Percentiles rank a stretch among this genome's conserved stretches.
These are phyloP conservation scores for Daldinia concentrica DNA, from an alignment of 495 filamentous ascomycete species.

Conservation along the genomic window DNA sequence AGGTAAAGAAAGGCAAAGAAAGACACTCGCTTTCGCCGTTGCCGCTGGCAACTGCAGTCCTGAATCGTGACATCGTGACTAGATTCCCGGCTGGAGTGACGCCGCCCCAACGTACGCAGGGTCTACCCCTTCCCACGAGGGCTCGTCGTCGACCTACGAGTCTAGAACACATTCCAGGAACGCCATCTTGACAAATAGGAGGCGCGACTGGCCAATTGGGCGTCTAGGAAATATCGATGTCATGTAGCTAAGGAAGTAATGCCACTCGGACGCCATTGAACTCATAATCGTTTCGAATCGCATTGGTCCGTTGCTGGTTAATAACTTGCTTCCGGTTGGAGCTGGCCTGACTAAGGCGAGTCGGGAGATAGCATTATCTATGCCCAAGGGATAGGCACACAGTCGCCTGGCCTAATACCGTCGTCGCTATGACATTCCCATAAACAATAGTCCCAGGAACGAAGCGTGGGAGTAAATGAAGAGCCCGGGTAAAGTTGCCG, in stretches of 20 bases:
- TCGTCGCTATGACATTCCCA: conserved; percentile 10
- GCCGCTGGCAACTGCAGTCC: conserved; percentile 21
- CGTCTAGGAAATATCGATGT: conserved; percentile 14
- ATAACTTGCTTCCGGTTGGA: neutral
- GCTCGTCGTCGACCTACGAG: conserved; percentile 15
- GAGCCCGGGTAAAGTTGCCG: conserved; percentile 29
- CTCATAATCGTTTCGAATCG: conserved; percentile 22
- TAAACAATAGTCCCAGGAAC: conserved; percentile 21
- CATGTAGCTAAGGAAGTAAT: conserved; percentile 16
- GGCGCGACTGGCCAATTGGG: conserved; percentile 15
- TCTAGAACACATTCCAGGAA: conserved; percentile 18
- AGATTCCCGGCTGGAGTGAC: conserved; percentile 10
- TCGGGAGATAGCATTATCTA: conserved; percentile 1
- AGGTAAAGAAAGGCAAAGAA: neutral
- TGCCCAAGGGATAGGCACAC: neutral
- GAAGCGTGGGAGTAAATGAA: conserved; percentile 6
- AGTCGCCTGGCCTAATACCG: neutral
- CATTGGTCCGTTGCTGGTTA: conserved; percentile 14
- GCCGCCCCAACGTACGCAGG: conserved; percentile 18
- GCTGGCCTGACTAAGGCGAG: neutral
- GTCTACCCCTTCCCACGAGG: conserved; percentile 11
- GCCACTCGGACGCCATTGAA: conserved; percentile 21
- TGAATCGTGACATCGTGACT: conserved; percentile 37
- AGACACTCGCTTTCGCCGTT: conserved; percentile 19
- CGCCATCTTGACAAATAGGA: conserved; percentile 17